A percentile compares a stretch with the other conserved stretches of the same genome.
These are phyloP conservation scores for Aspergillus spinulosporus DNA, from an alignment of 2,329 filamentous ascomycete species.

Conservation along the genomic window DNA sequence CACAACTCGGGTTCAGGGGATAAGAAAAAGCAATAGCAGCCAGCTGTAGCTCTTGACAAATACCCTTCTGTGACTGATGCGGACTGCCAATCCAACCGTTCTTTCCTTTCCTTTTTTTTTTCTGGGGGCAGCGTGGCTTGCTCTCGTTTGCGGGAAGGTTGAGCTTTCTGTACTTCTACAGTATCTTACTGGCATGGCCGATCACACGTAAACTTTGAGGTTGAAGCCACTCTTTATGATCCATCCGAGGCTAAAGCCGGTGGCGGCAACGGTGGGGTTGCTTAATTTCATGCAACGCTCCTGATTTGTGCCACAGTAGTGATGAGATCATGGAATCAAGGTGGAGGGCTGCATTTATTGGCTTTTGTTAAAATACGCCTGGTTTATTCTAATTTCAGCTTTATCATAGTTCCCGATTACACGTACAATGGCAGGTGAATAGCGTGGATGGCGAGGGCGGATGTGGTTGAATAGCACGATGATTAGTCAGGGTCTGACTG, in stretches of 20 bases:
- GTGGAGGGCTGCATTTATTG: conserved; percentile 3
- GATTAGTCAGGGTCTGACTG: too few species aligned
- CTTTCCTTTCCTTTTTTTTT: neutral
- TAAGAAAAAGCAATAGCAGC: neutral
- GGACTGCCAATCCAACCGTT: too few species aligned
- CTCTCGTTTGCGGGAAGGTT: neutral
- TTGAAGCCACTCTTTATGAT: neutral
- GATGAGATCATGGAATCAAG: conserved; percentile 3
- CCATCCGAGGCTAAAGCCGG: neutral
- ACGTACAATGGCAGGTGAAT: neutral
- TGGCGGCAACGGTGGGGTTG: conserved; percentile 4
- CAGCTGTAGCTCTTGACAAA: neutral
- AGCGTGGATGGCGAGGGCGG: too few species aligned
- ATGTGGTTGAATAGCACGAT: too few species aligned
- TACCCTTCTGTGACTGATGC: neutral
- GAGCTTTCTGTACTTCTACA: neutral
- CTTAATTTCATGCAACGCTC: conserved; percentile 2
- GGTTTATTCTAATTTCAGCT: conserved; percentile 1
- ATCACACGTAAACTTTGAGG: conserved; percentile 1
- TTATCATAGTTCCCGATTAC: neutral
- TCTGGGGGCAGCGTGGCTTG: neutral
- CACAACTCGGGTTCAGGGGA: conserved; percentile 3
- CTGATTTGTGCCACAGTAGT: neutral
- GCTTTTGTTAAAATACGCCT: conserved; percentile 1
- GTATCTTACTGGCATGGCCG: neutral